phyloP scores from a whole-genome alignment of 257 asterid species.

The Ballota nigra region DNA sequence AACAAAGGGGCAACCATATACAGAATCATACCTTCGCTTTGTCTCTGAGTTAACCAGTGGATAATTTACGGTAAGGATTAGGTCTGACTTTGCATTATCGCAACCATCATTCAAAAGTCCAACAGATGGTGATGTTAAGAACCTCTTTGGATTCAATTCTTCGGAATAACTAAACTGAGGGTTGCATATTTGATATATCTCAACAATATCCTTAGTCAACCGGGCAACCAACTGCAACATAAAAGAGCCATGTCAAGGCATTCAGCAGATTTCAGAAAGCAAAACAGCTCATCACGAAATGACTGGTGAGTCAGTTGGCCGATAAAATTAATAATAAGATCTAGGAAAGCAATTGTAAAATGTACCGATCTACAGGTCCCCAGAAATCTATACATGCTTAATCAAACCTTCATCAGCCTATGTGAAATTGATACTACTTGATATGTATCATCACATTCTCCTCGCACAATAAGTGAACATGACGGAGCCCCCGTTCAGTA shows the following conservation, averaged over 20 bases:
- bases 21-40: constrained; percentile 64
- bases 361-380: background rate
- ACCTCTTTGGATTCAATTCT: constrained; percentile 85
- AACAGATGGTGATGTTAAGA: constrained; percentile 86
- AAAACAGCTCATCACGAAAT: constrained; percentile 1
- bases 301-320: constrained; percentile 8
- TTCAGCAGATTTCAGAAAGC: constrained; percentile 21
- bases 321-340: background rate
- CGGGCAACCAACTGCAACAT: constrained; percentile 81
- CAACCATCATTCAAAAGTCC: constrained; percentile 87
- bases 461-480: background rate
- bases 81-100: constrained; percentile 91
- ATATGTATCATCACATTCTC: constrained; percentile 3
- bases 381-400: background rate
- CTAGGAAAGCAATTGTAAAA: background rate
- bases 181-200: constrained; percentile 81
- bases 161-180: constrained; percentile 77
- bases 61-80: constrained; percentile 74
- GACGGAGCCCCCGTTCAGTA: background rate
- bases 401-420: background rate
- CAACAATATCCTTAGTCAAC: constrained; percentile 88
- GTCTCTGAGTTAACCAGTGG: constrained; percentile 64
- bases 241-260: constrained; percentile 10
- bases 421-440: constrained; percentile 1
- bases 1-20: constrained; percentile 9